Evolutionary conservation across 192 early-diverging fungal genomes (phyloP).

Genomic region (Coemansia interrupta): DNA sequence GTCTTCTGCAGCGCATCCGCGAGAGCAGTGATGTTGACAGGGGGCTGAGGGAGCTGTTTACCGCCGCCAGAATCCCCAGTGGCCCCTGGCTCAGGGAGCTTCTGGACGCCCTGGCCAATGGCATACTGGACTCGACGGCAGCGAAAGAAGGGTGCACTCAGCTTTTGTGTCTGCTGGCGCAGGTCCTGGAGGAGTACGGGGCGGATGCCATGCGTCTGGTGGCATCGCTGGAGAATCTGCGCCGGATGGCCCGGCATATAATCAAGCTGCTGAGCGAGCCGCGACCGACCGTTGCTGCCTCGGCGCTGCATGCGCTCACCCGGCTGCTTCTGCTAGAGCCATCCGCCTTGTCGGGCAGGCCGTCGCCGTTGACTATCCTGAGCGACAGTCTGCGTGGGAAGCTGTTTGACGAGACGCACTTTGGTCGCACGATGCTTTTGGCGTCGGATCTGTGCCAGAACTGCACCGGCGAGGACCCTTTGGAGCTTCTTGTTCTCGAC

Average conservation of each 20-base stretch:
- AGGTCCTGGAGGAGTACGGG: slow-evolving; percentile 10
- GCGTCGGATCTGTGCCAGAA: slow-evolving; percentile 35
- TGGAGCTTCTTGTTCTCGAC: slow-evolving; percentile 21
- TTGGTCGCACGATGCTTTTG: slow-evolving; percentile 31
- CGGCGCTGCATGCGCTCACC: slow-evolving; percentile 34
- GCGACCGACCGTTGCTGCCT: slow-evolving; percentile 21
- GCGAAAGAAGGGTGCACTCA: not conserved
- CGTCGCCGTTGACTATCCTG: slow-evolving; percentile 14
- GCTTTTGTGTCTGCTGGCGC: slow-evolving; percentile 20
- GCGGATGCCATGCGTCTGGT: not conserved
- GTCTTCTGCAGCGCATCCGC: not conserved
- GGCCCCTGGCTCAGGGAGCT: slow-evolving; percentile 10
- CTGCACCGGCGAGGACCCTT: slow-evolving; percentile 16
- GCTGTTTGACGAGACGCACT: slow-evolving; percentile 37
- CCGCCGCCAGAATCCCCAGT: not conserved
- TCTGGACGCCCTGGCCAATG: not conserved
- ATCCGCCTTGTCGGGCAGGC: not conserved
- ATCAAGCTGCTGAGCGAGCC: slow-evolving; percentile 38
- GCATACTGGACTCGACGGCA: slow-evolving; percentile 3
- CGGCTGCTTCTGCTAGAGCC: slow-evolving; percentile 23
- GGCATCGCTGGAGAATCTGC: slow-evolving; percentile 2
- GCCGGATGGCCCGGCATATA: slow-evolving; percentile 23
- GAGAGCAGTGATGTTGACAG: slow-evolving; percentile 2
- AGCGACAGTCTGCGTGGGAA: slow-evolving; percentile 25
- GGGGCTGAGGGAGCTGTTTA: not conserved